These are phyloP conservation scores for Multifurca ochricompacta DNA, from an alignment of 768 basidiomycete species.

Conservation along the genomic window DNA sequence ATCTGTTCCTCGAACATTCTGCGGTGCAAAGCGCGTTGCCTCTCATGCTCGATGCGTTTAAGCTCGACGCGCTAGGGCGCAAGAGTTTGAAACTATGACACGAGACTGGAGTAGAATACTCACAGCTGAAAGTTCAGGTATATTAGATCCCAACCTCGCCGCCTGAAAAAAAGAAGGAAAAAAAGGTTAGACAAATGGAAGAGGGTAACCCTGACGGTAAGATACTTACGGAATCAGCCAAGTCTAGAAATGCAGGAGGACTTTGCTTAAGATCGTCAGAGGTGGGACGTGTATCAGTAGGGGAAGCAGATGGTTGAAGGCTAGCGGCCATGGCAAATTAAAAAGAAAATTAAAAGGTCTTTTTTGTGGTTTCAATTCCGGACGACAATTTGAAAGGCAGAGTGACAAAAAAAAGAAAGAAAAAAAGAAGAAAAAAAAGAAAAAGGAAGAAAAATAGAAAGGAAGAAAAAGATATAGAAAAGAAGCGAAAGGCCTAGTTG, in stretches of 20 bases:
- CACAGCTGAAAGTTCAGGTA: slow-evolving; percentile 81
- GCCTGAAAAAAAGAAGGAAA: slow-evolving; percentile 55
- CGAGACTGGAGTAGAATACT: slow-evolving; percentile 29
- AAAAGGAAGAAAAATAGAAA: slow-evolving; percentile 33
- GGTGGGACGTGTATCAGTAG: slow-evolving; percentile 62
- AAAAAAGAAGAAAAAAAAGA: slow-evolving; percentile 40
- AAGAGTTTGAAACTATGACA: slow-evolving; percentile 8
- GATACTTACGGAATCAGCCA: slow-evolving; percentile 79
- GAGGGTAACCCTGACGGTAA: too few relatives aligned
- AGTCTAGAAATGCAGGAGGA: slow-evolving; percentile 88
- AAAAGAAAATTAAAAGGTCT: slow-evolving; percentile 35
- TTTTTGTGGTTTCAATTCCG: slow-evolving; percentile 35
- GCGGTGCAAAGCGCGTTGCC: slow-evolving; percentile 78
- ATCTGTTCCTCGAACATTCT: slow-evolving; percentile 95
- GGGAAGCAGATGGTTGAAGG: slow-evolving; percentile 62
- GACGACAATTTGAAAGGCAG: slow-evolving; percentile 41
- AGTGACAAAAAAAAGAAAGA: slow-evolving; percentile 33
- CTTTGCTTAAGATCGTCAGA: slow-evolving; percentile 74
- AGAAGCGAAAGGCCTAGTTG: slow-evolving; percentile 43
- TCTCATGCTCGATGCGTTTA: slow-evolving; percentile 85
- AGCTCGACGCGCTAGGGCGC: slow-evolving; percentile 68
- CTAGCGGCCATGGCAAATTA: slow-evolving; percentile 59
- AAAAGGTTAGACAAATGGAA: too few relatives aligned
- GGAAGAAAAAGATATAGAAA: slow-evolving; percentile 39
- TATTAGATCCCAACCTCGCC: slow-evolving; percentile 77